These are phyloP conservation scores for Phaffia australis DNA, from an alignment of 768 basidiomycete genomes.

Conservation along the genomic window DNA sequence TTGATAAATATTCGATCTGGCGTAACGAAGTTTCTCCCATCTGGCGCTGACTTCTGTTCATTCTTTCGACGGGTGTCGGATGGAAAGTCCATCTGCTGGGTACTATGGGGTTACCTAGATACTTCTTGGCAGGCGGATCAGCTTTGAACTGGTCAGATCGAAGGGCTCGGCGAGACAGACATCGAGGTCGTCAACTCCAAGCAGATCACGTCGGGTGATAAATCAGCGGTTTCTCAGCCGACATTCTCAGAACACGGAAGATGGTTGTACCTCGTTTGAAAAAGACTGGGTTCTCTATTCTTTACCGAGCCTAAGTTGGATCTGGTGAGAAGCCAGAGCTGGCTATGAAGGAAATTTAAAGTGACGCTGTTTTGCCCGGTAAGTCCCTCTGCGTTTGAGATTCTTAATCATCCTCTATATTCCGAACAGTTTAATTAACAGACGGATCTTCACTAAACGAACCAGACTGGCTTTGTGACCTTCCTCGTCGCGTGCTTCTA, in stretches of 20 bases:
- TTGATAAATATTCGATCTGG: constrained; percentile 47
- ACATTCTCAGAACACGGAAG: constrained; percentile 47
- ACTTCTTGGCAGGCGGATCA: constrained; percentile 62
- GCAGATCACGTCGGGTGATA: constrained; percentile 48
- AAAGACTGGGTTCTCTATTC: constrained; percentile 59
- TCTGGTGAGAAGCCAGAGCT: not conserved
- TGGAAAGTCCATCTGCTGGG: constrained; percentile 51
- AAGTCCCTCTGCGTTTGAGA: not conserved
- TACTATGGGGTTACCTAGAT: constrained; percentile 55
- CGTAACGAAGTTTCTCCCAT: constrained; percentile 43
- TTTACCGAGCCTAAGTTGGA: constrained; percentile 45
- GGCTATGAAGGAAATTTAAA: constrained; percentile 14
- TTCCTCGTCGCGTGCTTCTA: constrained; percentile 43
- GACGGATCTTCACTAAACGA: not conserved
- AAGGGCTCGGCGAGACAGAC: constrained; percentile 8
- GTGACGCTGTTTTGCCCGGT: constrained; percentile 48
- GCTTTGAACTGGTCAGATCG: constrained; percentile 48
- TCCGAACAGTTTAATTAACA: not conserved
- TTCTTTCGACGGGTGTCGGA: constrained; percentile 46
- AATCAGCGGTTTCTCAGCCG: constrained; percentile 52
- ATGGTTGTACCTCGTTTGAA: constrained; percentile 53
- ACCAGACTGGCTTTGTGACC: constrained; percentile 47
- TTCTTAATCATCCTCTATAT: not conserved
- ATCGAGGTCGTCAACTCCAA: constrained; percentile 38
- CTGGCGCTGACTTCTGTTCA: constrained; percentile 64